Conservation (phyloP, 2,329 filamentous ascomycete species). For the Huntiella abstrusa region DNA sequence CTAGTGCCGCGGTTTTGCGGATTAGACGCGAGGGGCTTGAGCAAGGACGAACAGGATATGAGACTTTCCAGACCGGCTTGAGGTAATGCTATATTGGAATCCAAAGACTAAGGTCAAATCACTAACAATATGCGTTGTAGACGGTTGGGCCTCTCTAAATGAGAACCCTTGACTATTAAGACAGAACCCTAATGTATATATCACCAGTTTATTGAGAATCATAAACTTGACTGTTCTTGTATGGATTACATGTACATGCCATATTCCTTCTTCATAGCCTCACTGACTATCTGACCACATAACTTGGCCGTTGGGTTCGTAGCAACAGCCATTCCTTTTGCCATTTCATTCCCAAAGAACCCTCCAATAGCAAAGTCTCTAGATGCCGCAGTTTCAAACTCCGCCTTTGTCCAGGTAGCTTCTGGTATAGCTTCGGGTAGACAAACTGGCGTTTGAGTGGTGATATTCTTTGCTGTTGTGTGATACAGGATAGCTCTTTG, state of each 20-base stretch:
- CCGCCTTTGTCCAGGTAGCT: slow-evolving; percentile 29
- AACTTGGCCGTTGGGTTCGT: slow-evolving; percentile 51
- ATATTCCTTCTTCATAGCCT: slow-evolving; percentile 52
- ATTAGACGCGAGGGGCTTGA: slow-evolving; percentile 42
- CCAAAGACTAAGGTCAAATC: neutral
- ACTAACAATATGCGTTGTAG: slow-evolving; percentile 12
- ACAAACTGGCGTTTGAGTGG: slow-evolving; percentile 17
- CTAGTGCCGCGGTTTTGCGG: slow-evolving; percentile 34
- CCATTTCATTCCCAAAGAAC: slow-evolving; percentile 45
- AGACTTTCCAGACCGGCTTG: slow-evolving; percentile 30
- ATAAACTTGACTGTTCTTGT: neutral
- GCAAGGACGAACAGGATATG: slow-evolving; percentile 31
- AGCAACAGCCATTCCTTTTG: slow-evolving; percentile 43
- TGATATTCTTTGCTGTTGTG: slow-evolving; percentile 32
- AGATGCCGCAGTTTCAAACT: slow-evolving; percentile 44
- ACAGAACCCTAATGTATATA: neutral
- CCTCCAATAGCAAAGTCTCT: slow-evolving; percentile 45
- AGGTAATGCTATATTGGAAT: slow-evolving; percentile 16
- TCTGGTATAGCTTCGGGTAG: slow-evolving; percentile 25
- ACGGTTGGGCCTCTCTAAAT: slow-evolving; percentile 13
- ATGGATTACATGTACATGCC: neutral
- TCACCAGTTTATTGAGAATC: too few relatives aligned
- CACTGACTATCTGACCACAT: slow-evolving; percentile 48
- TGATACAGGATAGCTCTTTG: slow-evolving; percentile 50
- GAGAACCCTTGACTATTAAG: neutral